phyloP scores from a whole-genome alignment of 305 asterid species.

The Solanum hybrid region DNA sequence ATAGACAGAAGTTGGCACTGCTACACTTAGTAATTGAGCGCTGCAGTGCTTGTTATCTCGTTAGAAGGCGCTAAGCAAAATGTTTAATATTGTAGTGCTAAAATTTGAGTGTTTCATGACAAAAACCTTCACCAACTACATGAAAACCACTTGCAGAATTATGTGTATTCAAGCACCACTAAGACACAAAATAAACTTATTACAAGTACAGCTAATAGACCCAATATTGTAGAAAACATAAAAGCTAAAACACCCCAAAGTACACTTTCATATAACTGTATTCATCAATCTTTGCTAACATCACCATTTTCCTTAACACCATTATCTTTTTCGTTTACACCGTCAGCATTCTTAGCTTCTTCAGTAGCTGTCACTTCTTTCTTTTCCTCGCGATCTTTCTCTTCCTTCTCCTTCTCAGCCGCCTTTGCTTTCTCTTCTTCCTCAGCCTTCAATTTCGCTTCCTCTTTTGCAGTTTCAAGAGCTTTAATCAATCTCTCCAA shows the following conservation, averaged over 20 bases:
- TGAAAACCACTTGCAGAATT: background rate
- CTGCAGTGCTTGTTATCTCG: background rate
- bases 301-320: background rate
- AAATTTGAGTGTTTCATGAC: background rate
- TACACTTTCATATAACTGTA: background rate
- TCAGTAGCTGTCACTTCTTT: background rate
- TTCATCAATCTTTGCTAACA: background rate
- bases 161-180: background rate
- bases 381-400: background rate
- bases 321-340: slow-evolving; percentile 15
- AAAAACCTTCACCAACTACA: background rate
- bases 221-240: background rate
- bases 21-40: background rate
- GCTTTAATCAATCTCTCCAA: slow-evolving; percentile 2
- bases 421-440: background rate
- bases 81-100: background rate
- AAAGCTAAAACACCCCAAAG: background rate
- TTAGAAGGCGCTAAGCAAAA: background rate
- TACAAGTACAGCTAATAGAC: background rate
- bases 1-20: background rate
- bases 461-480: slow-evolving; percentile 9
- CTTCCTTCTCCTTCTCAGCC: background rate
- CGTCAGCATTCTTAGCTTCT: slow-evolving; percentile 4
- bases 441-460: slow-evolving; percentile 10
- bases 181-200: background rate